These are phyloP conservation scores for Ogataea neopini DNA, from an alignment of 805 yeast genomes.

Conservation along the genomic window DNA sequence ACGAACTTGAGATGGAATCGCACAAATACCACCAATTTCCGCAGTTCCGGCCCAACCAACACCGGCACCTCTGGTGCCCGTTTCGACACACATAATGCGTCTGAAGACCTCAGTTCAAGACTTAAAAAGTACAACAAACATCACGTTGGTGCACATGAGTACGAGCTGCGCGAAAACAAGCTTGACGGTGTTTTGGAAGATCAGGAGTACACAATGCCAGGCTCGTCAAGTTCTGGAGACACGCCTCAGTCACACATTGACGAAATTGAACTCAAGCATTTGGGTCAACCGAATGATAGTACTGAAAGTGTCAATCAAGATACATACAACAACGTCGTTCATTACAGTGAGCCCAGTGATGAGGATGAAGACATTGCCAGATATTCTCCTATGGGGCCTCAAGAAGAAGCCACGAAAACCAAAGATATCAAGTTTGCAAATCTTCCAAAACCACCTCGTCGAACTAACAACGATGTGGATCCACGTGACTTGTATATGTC, in stretches of 20 bases:
- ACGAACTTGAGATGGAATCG: constrained; percentile 12
- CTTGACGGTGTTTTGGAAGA: constrained; percentile 22
- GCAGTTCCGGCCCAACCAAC: background rate
- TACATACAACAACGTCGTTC: constrained; percentile 25
- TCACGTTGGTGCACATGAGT: background rate
- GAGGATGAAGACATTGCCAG: constrained; percentile 10
- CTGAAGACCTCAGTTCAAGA: constrained; percentile 31
- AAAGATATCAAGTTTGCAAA: constrained; percentile 57
- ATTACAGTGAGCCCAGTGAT: constrained; percentile 48
- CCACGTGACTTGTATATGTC: constrained; percentile 87
- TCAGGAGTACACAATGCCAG: constrained; percentile 15
- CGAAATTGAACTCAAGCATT: constrained; percentile 15
- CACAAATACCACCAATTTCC: constrained; percentile 7
- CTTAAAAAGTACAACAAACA: constrained; percentile 20
- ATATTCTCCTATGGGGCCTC: background rate
- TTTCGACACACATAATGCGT: constrained; percentile 33
- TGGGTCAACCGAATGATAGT: background rate
- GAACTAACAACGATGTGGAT: constrained; percentile 49
- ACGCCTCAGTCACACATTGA: constrained; percentile 16
- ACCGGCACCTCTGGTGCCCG: constrained; percentile 9
- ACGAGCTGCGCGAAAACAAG: constrained; percentile 10
- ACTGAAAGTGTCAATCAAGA: constrained; percentile 2
- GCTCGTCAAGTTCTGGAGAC: constrained; percentile 24
- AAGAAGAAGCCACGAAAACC: constrained; percentile 4
- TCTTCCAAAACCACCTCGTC: constrained; percentile 55